Conservation (phyloP, 202 grass and related monocot species). For the Carex arenaria region DNA sequence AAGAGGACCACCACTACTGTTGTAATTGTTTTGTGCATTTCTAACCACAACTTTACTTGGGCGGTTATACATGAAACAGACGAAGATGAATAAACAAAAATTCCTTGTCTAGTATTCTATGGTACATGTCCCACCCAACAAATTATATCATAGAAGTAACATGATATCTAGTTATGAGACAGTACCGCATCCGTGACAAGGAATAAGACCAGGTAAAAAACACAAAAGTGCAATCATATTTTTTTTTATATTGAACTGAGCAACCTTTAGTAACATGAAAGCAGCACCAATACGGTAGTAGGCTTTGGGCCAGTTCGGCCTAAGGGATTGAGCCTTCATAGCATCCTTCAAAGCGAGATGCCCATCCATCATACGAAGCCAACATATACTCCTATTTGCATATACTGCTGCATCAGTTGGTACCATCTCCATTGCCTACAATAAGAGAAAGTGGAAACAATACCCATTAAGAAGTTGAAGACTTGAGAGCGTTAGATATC, state of each 20-base stretch:
- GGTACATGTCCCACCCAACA: not conserved
- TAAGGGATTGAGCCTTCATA: not conserved
- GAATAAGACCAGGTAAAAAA: not conserved
- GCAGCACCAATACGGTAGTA: slow-evolving; percentile 7
- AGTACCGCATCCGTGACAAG: not conserved
- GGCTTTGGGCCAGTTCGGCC: not conserved
- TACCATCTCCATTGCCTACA: slow-evolving; percentile 14
- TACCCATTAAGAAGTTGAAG: not conserved
- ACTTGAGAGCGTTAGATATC: not conserved
- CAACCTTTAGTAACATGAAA: slow-evolving; percentile 5
- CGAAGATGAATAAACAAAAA: not conserved
- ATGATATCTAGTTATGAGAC: not conserved
- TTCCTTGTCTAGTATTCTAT: not conserved
- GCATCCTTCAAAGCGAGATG: slow-evolving; percentile 32
- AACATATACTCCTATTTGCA: slow-evolving; percentile 48
- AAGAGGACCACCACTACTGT: not conserved
- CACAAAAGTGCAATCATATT: not conserved
- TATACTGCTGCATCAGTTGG: slow-evolving; percentile 32
- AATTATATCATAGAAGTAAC: not conserved
- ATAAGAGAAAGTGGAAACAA: not conserved
- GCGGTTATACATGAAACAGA: not conserved
- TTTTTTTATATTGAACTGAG: not conserved
- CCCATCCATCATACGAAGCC: slow-evolving; percentile 30
- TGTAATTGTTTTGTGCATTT: not conserved
- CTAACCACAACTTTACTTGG: not conserved